Percentiles rank a stretch among this genome's conserved stretches.
These are phyloP conservation scores for Saccharum spontaneum DNA, from an alignment of 176 grass and related monocot genomes.

Conservation along the genomic window DNA sequence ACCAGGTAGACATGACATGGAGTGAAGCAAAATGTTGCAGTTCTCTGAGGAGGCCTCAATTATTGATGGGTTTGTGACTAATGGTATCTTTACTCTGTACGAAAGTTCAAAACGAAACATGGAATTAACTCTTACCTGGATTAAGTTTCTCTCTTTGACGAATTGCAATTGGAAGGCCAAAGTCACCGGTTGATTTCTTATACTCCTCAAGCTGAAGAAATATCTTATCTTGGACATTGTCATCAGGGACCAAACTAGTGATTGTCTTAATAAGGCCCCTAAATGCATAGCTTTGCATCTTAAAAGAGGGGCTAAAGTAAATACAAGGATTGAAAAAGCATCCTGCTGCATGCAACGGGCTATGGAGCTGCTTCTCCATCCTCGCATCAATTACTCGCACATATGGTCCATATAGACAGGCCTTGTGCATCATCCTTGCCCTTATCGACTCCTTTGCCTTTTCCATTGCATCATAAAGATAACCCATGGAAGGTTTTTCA, in stretches of 20 bases:
- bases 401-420: slow-evolving; percentile 44
- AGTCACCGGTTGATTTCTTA: slow-evolving; percentile 56
- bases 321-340: slow-evolving; percentile 59
- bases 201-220: slow-evolving; percentile 59
- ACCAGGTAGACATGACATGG: neutral
- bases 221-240: slow-evolving; percentile 66
- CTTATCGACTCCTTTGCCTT: slow-evolving; percentile 63
- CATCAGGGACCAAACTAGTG: slow-evolving; percentile 43
- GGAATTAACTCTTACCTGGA: slow-evolving; percentile 39
- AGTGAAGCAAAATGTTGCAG: neutral
- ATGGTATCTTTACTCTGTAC: neutral
- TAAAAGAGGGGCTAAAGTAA: slow-evolving; percentile 49
- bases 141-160: slow-evolving; percentile 54
- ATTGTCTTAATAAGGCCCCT: slow-evolving; percentile 56
- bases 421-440: slow-evolving; percentile 49
- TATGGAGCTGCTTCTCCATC: slow-evolving; percentile 58
- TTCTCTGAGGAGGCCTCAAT: neutral
- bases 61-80: neutral
- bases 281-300: slow-evolving; percentile 50
- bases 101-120: neutral
- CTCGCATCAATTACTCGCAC: slow-evolving; percentile 57
- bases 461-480: slow-evolving; percentile 60
- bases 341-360: slow-evolving; percentile 56
- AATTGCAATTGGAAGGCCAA: slow-evolving; percentile 60
- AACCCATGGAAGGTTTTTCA: slow-evolving; percentile 56